These are phyloP conservation scores for Gillenia trifoliata DNA, from an alignment of 306 rosid genomes.

Conservation along the genomic window DNA sequence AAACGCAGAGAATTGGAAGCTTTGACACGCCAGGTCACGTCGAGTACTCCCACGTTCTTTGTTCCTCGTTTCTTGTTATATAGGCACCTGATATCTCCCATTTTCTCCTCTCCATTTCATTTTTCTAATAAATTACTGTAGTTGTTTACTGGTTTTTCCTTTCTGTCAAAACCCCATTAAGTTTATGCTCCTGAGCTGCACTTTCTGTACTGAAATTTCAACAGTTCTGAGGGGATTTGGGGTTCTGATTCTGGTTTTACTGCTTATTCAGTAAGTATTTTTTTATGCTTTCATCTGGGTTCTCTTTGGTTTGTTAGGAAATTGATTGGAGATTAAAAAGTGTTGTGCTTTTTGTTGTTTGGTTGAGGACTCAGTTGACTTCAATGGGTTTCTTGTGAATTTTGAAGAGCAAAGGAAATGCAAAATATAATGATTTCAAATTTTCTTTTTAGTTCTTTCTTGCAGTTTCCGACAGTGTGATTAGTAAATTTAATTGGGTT, in stretches of 20 bases:
- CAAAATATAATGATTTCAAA: not conserved
- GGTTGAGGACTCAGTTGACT: not conserved
- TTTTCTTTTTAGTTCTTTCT: not conserved
- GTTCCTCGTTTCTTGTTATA: too few relatives aligned
- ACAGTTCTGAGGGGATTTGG: not conserved
- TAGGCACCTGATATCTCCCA: not conserved
- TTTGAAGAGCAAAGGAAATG: not conserved
- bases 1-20: conserved; percentile 8
- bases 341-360: not conserved
- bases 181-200: not conserved
- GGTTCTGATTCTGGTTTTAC: conserved; percentile 11
- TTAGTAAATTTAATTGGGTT: not conserved
- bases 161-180: not conserved
- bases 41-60: not conserved
- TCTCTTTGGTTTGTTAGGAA: conserved; percentile 7
- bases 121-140: not conserved
- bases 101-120: not conserved
- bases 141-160: not conserved
- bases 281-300: conserved; percentile 21
- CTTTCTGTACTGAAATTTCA: not conserved
- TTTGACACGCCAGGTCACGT: not conserved
- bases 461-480: not conserved
- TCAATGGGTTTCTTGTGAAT: not conserved
- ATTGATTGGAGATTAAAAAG: not conserved
- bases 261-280: conserved; percentile 17